Percentiles rank a stretch among this genome's conserved stretches.
Conservation (phyloP, 2,329 filamentous ascomycete species). For the Calycina herbarum region DNA sequence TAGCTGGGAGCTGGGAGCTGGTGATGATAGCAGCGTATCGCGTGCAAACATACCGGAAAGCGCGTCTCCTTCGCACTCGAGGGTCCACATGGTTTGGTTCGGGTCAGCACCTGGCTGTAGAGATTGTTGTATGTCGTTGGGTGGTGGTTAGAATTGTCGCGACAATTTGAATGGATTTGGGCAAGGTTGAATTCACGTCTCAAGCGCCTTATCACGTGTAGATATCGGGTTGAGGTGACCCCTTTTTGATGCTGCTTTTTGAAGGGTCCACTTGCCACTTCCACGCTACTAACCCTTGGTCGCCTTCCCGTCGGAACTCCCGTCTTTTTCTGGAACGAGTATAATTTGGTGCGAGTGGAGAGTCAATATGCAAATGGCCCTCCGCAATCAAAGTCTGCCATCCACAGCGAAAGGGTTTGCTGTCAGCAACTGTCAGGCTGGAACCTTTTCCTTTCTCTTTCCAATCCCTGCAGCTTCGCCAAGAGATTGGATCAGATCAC, state of each 20-base stretch:
- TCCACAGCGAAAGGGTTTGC: too few relatives aligned
- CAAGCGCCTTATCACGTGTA: too few relatives aligned
- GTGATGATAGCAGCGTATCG: not conserved
- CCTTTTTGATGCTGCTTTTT: too few relatives aligned
- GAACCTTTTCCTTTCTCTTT: not conserved
- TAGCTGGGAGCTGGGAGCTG: constrained; percentile 9
- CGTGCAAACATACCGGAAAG: constrained; percentile 46
- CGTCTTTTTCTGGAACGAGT: too few relatives aligned
- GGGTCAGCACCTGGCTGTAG: not conserved
- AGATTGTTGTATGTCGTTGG: not conserved
- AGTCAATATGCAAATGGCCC: too few relatives aligned
- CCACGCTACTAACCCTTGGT: too few relatives aligned
- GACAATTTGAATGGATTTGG: not conserved
- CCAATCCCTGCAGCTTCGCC: not conserved
- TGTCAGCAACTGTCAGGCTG: too few relatives aligned
- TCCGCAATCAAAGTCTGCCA: too few relatives aligned
- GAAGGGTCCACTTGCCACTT: too few relatives aligned
- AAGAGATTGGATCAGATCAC: not conserved
- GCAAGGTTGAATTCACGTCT: not conserved
- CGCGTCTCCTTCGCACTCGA: constrained; percentile 55
- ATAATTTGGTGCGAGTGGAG: too few relatives aligned
- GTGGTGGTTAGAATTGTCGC: not conserved
- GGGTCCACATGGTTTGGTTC: constrained; percentile 47
- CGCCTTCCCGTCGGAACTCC: too few relatives aligned
- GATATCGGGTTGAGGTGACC: too few relatives aligned